Evolutionary conservation across 257 asterid genomes (phyloP).

Genomic region (Nicotiana otophora): DNA sequence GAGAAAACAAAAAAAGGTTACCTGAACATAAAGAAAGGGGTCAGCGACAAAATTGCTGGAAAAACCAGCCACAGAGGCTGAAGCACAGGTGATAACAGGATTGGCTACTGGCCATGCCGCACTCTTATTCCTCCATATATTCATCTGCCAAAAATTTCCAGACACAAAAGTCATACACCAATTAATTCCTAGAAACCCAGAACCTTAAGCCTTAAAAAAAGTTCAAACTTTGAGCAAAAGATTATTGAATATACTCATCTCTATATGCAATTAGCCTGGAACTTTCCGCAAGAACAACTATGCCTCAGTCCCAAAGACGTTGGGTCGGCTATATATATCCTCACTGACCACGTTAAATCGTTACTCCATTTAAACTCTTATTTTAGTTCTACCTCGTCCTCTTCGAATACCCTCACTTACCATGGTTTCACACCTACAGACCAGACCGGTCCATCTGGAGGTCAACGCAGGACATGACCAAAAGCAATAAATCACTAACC

Average conservation of each 20-base stretch:
- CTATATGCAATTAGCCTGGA: not conserved
- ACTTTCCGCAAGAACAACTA: not conserved
- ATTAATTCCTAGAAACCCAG: not conserved
- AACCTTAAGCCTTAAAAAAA: not conserved
- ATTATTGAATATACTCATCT: not conserved
- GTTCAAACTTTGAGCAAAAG: not conserved
- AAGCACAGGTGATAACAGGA: conserved; percentile 67
- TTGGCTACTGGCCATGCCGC: conserved; percentile 80
- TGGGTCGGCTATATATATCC: no score
- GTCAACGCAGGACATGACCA: no score
- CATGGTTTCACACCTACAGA: no score
- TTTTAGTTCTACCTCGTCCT: no score
- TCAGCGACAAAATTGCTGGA: conserved; percentile 78
- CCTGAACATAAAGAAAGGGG: conserved; percentile 57
- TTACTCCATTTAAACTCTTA: no score
- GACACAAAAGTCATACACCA: not conserved
- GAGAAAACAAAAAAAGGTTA: conserved; percentile 4
- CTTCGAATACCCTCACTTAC: no score
- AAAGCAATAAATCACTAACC: no score
- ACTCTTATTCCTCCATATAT: conserved; percentile 47
- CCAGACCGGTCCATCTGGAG: no score
- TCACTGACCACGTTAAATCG: no score
- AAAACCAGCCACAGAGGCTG: conserved; percentile 51
- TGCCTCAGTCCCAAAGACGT: no score
- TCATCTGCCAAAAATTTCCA: conserved; percentile 39